Percentiles rank a stretch among this genome's conserved stretches.
Evolutionary conservation across 441 rosid genomes (phyloP).

Genomic region (Populus hybrid): DNA sequence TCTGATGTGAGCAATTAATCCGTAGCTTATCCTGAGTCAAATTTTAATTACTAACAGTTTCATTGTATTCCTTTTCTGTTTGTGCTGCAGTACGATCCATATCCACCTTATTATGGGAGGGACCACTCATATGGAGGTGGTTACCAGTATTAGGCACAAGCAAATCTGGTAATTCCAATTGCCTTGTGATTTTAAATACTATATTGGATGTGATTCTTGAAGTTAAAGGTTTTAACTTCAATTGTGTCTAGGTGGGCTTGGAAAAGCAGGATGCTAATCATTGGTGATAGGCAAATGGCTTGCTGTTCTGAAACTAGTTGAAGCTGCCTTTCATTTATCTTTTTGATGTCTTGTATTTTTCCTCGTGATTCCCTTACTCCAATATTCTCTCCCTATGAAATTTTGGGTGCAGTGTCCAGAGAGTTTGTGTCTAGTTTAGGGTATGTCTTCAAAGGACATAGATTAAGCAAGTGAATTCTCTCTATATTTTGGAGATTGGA

Average conservation of each 20-base stretch:
- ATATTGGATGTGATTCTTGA: constrained; percentile 8
- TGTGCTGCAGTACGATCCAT: constrained; percentile 42
- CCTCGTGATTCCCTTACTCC: not conserved
- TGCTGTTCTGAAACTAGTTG: constrained; percentile 28
- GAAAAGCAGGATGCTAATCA: constrained; percentile 31
- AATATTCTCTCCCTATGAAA: not conserved
- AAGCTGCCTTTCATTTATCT: constrained; percentile 17
- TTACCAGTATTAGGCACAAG: constrained; percentile 36
- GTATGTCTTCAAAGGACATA: constrained; percentile 25
- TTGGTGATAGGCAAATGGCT: constrained; percentile 30
- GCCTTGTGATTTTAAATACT: constrained; percentile 6
- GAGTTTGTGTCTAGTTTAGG: constrained; percentile 34
- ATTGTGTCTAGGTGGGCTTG: constrained; percentile 38
- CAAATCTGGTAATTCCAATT: constrained; percentile 34
- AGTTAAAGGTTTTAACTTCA: constrained; percentile 14
- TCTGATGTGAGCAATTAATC: constrained; percentile 45
- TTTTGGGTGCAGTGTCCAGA: constrained; percentile 9
- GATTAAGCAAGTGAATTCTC: constrained; percentile 20
- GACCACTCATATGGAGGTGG: constrained; percentile 47
- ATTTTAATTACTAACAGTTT: constrained; percentile 6
- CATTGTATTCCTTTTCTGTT: constrained; percentile 16
- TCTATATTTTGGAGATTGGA: constrained; percentile 27
- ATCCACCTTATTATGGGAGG: constrained; percentile 40
- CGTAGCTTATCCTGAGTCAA: constrained; percentile 11
- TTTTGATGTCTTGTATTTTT: constrained; percentile 15